Evolutionary conservation across 768 basidiomycete species (phyloP), one percentile per base, ranked within the genome.

Genomic region (Arthromyces matolae): DNA sequence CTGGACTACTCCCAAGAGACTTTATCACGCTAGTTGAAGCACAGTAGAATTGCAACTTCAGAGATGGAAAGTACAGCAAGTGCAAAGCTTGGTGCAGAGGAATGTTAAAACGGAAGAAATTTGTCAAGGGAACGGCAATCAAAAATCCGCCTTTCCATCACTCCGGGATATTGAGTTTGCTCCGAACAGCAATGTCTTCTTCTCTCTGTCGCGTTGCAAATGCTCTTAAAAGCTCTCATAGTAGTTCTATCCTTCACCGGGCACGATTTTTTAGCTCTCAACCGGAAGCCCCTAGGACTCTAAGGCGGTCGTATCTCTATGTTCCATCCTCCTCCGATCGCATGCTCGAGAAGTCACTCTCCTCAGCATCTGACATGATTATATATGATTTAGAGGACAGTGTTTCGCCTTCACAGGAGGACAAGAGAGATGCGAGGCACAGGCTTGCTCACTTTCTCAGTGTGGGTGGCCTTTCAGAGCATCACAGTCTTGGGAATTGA

Each of bases 361-460:
- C 59, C 8, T 71, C 73, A 12, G 61, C 67, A 2, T 82, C 90
- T 2, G 93, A 95, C 51, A 75, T 85, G 34, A 71, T 93, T 28
- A 84, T 92, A 20, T 93, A 92, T 58, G 93, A 95, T 69, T 72
- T 95, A 10, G 93, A 94, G 63, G 93, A 95, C 63, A 87, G 87
- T 51, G 81, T 94, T 0, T 70, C 89, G 4, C 85, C 86, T 5
- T 70, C 81, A 4, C 75, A 78, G 24, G 65, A 69, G 22, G 80
- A 82, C 49, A 89, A 90, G 62, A 65, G 66, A 18, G 64, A 72
- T 42, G 86, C 89, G 0, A 72, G 89, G 49, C 59, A 60, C 6
- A 71, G 80, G 7, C 68, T 89, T 4, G 62, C 65, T 28, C 65
- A 68, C 7, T 92, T 86, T 59, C 66, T 87, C 23, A 60, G 65